Evolutionary conservation across 257 asterid species (phyloP), one percentile per base, ranked within the genome.

Genomic region (Petunia secreta): DNA sequence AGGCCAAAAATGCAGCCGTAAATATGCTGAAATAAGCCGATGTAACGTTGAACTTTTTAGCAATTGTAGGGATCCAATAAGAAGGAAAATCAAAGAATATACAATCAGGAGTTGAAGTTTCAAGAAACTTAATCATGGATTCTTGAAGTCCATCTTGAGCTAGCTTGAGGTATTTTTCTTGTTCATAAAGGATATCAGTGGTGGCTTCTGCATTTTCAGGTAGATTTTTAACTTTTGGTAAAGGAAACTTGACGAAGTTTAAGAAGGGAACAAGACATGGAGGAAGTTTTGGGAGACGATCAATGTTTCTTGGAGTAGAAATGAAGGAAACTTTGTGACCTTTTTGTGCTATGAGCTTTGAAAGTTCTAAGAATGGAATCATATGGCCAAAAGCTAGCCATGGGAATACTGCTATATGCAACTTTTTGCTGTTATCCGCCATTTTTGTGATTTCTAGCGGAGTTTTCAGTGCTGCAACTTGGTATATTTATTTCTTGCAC

Each of bases 351-450:
- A 87, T 65, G 81, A 77, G 82, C 84, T 90, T 90, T 80, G 92
- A 79, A 3, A 90, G 89, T 41, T 86, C 88, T 16, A 86, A 46
- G 83, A 0, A 89, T 5, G 94, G 97, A 48, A 87, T 82, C 58
- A 92, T 88, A 84, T 89, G 93, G 5, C 95, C 93, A 50, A 92
- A 90, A 63, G 91, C 94, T 0, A 91, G 84, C 93, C 94, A 90
- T 78, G 94, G 94, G 75, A 86, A 85, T 90, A 91, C 75, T 1
- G 55, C 92, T 9, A 90, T 54, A 81, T 90, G 94, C 3, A 91
- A 25, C n/a, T 79, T 77, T 9, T 75, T 69, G 58, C 4, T 25
- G 6, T 4, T 44, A 4, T 69, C 58, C 8, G 16, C 76, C 76
- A 66, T 66, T 66, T 41, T 57, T 55, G 60, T 57, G 3, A 25